Conservation (phyloP, 2,329 filamentous ascomycete genomes). For the Tolypocladium pustulatum region DNA sequence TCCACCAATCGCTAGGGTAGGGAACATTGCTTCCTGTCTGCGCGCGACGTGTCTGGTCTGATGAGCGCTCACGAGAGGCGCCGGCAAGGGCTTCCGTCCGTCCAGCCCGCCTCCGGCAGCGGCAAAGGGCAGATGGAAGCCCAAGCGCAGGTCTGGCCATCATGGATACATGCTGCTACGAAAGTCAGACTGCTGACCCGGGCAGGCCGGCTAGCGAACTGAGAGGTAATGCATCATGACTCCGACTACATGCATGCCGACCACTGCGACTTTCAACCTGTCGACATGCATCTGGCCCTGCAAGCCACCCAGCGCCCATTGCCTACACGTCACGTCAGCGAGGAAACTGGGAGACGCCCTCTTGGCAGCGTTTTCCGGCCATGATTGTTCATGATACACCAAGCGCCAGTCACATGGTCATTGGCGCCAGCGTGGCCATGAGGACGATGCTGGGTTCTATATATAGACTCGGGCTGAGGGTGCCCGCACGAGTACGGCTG, state of each 20-base stretch:
- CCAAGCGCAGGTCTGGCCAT: background rate
- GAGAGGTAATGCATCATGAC: background rate
- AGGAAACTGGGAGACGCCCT: background rate
- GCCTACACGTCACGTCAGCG: background rate
- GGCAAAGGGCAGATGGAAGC: background rate
- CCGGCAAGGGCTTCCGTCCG: no score
- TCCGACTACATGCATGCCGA: background rate
- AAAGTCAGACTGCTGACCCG: background rate
- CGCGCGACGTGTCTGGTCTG: background rate
- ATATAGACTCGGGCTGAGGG: background rate
- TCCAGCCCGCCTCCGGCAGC: no score
- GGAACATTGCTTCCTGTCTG: background rate
- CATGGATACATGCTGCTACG: background rate
- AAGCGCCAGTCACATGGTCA: background rate
- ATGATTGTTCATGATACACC: background rate
- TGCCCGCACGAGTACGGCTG: background rate
- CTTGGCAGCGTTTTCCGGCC: background rate
- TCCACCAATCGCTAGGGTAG: background rate
- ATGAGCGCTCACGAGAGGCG: no score
- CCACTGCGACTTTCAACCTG: background rate
- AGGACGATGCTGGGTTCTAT: background rate
- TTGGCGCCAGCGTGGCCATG: background rate
- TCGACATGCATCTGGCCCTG: background rate
- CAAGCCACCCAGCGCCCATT: background rate
- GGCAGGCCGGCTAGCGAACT: background rate